These are phyloP conservation scores for Candida berthetii DNA, from an alignment of 805 yeast species.

Conservation along the genomic window DNA sequence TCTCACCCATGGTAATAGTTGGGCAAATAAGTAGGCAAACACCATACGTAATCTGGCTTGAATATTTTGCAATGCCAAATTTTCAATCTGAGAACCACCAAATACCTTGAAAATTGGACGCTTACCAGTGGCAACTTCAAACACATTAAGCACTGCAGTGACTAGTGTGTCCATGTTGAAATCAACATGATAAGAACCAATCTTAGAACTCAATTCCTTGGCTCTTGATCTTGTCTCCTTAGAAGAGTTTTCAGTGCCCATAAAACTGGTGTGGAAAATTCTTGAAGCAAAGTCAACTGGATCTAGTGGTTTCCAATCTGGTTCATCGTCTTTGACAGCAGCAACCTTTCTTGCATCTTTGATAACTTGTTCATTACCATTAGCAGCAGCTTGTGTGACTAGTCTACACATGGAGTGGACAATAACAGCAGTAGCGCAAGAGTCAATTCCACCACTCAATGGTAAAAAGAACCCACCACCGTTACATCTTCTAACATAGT, in stretches of 20 bases:
- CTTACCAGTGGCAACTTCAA: conserved; percentile 87
- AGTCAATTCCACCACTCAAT: conserved; percentile 94
- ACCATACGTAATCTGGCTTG: conserved; percentile 98
- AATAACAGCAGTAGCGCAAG: conserved; percentile 95
- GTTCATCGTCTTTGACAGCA: conserved; percentile 34
- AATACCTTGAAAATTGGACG: conserved; percentile 84
- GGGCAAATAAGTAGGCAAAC: conserved; percentile 87
- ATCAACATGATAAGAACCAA: conserved; percentile 89
- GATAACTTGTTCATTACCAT: conserved; percentile 74
- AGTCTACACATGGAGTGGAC: conserved; percentile 92
- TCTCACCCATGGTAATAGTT: conserved; percentile 91
- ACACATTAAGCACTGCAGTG: conserved; percentile 61
- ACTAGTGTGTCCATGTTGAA: conserved; percentile 89
- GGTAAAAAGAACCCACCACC: conserved; percentile 93
- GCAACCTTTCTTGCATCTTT: conserved; percentile 68
- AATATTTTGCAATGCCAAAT: conserved; percentile 90
- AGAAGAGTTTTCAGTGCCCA: conserved; percentile 96
- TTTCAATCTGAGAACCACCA: conserved; percentile 91
- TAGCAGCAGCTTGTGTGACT: conserved; percentile 61
- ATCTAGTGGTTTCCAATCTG: conserved; percentile 60
- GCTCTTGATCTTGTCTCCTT: conserved; percentile 82
- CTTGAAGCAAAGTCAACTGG: conserved; percentile 72
- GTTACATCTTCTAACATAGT: conserved; percentile 83
- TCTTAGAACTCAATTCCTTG: conserved; percentile 58
- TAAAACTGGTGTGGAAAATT: conserved; percentile 84